Conservation (phyloP, 139 green algal species). For the Volvox reticuliferus region DNA sequence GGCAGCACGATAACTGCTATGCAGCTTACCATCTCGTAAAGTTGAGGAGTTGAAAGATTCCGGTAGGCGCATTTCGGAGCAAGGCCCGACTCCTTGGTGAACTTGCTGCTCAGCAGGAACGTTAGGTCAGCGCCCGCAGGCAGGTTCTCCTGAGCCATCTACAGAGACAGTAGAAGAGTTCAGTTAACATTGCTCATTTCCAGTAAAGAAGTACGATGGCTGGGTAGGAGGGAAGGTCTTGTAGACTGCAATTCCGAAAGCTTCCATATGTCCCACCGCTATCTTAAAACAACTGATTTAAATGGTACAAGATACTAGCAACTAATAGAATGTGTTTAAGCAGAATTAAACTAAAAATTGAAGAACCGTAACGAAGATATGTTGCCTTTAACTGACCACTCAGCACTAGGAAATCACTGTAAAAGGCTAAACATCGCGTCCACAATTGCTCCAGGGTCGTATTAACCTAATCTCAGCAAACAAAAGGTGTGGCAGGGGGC, state of each 20-base stretch:
- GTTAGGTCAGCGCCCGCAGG: not conserved
- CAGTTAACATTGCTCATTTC: no score
- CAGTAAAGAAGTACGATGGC: no score
- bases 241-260: slow-evolving; percentile 5
- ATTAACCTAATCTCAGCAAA: no score
- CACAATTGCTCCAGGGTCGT: no score
- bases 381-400: no score
- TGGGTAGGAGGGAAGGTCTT: not conserved
- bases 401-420: no score
- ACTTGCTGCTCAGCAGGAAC: slow-evolving; percentile 12
- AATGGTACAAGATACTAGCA: no score
- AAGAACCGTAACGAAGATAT: no score
- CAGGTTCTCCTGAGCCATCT: slow-evolving; percentile 12
- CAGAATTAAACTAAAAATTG: no score
- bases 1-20: not conserved
- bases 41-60: slow-evolving; percentile 68
- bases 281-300: not conserved
- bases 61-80: slow-evolving; percentile 76
- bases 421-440: no score
- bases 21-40: slow-evolving; percentile 5
- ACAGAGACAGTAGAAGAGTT: not conserved
- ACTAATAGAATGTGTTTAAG: no score
- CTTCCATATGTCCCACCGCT: not conserved
- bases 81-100: slow-evolving; percentile 64
- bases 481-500: no score